These are phyloP conservation scores for Neostapfia colusana DNA, from an alignment of 176 grass and related monocot genomes.

Conservation along the genomic window DNA sequence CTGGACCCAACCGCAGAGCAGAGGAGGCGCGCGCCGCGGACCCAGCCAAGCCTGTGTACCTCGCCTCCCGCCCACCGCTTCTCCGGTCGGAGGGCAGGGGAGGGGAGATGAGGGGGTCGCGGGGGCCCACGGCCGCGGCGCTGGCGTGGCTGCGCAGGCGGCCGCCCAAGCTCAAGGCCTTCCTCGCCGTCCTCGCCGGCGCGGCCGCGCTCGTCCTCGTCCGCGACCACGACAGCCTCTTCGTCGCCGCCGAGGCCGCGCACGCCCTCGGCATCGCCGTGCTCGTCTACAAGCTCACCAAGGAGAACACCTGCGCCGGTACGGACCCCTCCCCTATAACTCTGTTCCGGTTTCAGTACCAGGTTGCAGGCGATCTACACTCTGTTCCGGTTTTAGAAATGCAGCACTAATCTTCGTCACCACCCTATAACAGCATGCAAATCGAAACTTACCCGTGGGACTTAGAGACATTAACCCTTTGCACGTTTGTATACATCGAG, in stretches of 20 bases:
- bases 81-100: constrained; percentile 43
- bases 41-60: no score
- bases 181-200: constrained; percentile 86
- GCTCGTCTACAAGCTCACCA: constrained; percentile 95
- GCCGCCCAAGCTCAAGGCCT: constrained; percentile 96
- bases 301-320: constrained; percentile 99
- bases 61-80: neutral
- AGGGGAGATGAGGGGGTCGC: constrained; percentile 54
- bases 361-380: neutral
- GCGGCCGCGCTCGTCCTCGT: constrained; percentile 89
- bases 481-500: no score
- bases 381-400: neutral
- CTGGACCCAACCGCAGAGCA: no score
- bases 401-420: no score
- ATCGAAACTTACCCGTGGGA: no score
- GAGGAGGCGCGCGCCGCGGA: no score
- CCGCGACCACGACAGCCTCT: constrained; percentile 98
- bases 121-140: constrained; percentile 51
- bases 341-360: neutral
- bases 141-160: constrained; percentile 74
- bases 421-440: no score
- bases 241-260: constrained; percentile 88
- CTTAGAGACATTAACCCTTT: no score
- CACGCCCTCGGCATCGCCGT: constrained; percentile 78
- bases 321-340: neutral